These are phyloP conservation scores for Pseudonitzschia pungens DNA, from an alignment of 108 stramenopile genomes.

Conservation along the genomic window DNA sequence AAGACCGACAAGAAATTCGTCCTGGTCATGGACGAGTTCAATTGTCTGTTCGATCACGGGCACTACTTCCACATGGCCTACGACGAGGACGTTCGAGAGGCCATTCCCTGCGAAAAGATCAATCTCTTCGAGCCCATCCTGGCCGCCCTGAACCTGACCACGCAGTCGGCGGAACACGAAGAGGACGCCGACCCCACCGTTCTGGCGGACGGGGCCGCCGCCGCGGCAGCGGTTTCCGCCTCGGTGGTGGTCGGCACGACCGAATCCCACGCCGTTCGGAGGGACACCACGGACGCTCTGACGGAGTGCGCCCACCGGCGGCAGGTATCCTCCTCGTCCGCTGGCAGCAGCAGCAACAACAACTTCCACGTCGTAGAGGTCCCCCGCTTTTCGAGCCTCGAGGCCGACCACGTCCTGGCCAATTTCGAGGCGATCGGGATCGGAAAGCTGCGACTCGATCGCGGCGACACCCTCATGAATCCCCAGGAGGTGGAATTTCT, in stretches of 20 bases:
- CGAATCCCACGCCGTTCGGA: conserved; percentile 61
- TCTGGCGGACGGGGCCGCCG: too few species aligned
- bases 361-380: conserved; percentile 60
- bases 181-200: conserved; percentile 31
- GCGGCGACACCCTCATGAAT: conserved; percentile 79
- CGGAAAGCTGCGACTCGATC: conserved; percentile 76
- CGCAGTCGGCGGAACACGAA: conserved; percentile 18
- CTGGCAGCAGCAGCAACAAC: neutral
- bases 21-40: conserved; percentile 79
- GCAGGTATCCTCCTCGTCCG: too few species aligned
- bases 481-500: conserved; percentile 75
- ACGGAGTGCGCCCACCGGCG: conserved; percentile 34
- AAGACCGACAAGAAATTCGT: conserved; percentile 63
- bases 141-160: conserved; percentile 64
- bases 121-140: conserved; percentile 71
- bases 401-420: conserved; percentile 78
- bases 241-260: conserved; percentile 67
- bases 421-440: conserved; percentile 80
- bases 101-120: conserved; percentile 71
- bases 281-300: conserved; percentile 56
- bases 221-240: too few species aligned
- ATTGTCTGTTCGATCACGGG: conserved; percentile 72
- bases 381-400: conserved; percentile 58
- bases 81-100: conserved; percentile 55
- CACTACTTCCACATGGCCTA: conserved; percentile 85